A percentile compares a stretch with the other conserved stretches of the same genome.
phyloP scores from a whole-genome alignment of 2,329 filamentous ascomycete species.

The Penicillium sp. region DNA sequence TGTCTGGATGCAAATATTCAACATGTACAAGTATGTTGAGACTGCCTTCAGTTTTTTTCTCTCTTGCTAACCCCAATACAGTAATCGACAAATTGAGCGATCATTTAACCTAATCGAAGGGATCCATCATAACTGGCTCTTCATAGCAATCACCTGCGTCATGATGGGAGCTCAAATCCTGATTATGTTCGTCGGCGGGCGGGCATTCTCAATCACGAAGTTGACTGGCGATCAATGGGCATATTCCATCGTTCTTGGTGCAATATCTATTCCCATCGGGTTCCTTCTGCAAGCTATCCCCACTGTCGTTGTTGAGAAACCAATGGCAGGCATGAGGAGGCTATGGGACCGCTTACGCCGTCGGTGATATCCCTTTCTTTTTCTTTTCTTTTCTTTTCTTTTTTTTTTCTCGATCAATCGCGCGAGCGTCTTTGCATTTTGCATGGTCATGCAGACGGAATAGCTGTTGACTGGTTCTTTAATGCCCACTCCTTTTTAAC shows the following conservation, averaged over 20 bases:
- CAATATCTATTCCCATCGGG: conserved; percentile 52
- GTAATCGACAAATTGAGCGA: conserved; percentile 61
- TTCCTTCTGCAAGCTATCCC: conserved; percentile 1
- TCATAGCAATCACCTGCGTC: conserved; percentile 56
- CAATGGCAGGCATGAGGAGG: background rate
- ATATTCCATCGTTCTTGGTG: conserved; percentile 51
- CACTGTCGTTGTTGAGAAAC: conserved; percentile 2
- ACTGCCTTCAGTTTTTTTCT: too few relatives aligned
- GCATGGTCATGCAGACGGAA: background rate
- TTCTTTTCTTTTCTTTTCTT: background rate
- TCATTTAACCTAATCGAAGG: conserved; percentile 62
- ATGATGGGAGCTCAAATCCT: conserved; percentile 58
- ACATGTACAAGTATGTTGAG: conserved; percentile 56
- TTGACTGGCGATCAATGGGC: conserved; percentile 56
- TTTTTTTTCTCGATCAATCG: background rate
- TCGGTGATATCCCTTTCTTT: background rate
- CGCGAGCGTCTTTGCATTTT: background rate
- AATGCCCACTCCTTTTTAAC: background rate
- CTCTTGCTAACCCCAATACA: conserved; percentile 2
- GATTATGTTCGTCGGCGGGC: conserved; percentile 58
- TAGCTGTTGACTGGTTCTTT: background rate
- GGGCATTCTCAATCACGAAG: conserved; percentile 52
- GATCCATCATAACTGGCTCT: conserved; percentile 56
- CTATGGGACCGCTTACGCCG: background rate
- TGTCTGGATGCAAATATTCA: conserved; percentile 72